Evolutionary conservation across 257 asterid genomes (phyloP).

Genomic region (Ligustrum vulgare): DNA sequence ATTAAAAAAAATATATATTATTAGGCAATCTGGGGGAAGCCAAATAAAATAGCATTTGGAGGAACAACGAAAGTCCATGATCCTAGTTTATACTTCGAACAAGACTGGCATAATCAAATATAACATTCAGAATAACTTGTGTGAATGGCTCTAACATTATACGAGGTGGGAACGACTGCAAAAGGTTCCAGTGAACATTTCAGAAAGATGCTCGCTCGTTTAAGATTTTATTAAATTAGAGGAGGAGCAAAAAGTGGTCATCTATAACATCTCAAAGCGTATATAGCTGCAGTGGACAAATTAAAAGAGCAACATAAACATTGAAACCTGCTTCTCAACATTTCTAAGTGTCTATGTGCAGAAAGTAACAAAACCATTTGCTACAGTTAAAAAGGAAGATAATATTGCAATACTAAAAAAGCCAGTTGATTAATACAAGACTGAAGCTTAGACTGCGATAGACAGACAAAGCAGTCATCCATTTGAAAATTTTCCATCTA

Average conservation of each 20-base stretch:
- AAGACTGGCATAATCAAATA: neutral
- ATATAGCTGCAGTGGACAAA: neutral
- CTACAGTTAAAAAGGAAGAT: constrained; percentile 1
- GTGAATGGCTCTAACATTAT: neutral
- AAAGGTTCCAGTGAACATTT: neutral
- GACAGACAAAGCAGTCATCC: neutral
- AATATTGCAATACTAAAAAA: neutral
- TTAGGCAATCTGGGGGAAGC: constrained; percentile 6
- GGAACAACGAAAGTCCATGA: neutral
- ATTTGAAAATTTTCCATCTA: neutral
- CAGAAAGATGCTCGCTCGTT: neutral
- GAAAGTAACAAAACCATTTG: constrained; percentile 6
- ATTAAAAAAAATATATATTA: neutral
- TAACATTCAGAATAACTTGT: neutral
- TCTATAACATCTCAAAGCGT: neutral
- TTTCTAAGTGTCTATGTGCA: neutral
- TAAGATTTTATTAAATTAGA: too few relatives aligned
- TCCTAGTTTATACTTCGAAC: neutral
- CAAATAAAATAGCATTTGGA: neutral
- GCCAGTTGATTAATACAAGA: neutral
- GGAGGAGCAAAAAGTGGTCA: neutral
- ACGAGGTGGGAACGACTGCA: neutral
- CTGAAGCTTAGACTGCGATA: neutral
- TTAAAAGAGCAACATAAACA: neutral
- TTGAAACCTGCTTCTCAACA: neutral